Percentiles rank a stretch among this genome's conserved stretches.
Evolutionary conservation across 805 yeast species (phyloP).

Genomic region (Millerago galiae): DNA sequence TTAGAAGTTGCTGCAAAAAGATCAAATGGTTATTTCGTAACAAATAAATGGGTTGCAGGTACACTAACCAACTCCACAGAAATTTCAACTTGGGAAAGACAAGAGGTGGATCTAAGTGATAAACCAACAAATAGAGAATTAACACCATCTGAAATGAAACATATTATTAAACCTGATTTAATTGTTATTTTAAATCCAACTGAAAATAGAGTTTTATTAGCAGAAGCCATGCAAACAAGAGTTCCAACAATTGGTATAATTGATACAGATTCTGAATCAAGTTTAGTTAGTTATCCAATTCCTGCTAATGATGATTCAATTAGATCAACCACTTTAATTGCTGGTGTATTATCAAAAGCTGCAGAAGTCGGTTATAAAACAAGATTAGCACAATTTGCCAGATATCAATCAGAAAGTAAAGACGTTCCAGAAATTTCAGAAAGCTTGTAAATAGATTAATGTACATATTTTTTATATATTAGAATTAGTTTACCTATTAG

Average conservation of each 20-base stretch:
- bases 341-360: constrained; percentile 80
- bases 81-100: constrained; percentile 56
- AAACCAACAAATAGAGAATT: constrained; percentile 55
- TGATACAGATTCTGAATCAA: constrained; percentile 91
- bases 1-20: constrained; percentile 76
- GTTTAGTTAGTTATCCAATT: constrained; percentile 84
- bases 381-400: constrained; percentile 14
- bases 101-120: constrained; percentile 74
- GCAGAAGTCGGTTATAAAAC: constrained; percentile 67
- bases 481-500: neutral
- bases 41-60: constrained; percentile 91
- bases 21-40: constrained; percentile 72
- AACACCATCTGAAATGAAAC: constrained; percentile 39
- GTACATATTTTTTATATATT: constrained; percentile 2
- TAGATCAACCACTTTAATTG: constrained; percentile 71
- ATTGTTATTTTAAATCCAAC: constrained; percentile 82
- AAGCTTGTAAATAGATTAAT: constrained; percentile 9
- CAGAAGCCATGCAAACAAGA: constrained; percentile 75
- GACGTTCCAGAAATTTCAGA: neutral
- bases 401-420: constrained; percentile 1
- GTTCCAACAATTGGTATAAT: constrained; percentile 91
- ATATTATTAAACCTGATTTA: constrained; percentile 79
- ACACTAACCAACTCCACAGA: constrained; percentile 80
- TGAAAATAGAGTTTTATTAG: constrained; percentile 73
- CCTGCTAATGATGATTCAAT: constrained; percentile 94